Evolutionary conservation across 768 basidiomycete species (phyloP).

Genomic region (Multifurca ochricompacta): DNA sequence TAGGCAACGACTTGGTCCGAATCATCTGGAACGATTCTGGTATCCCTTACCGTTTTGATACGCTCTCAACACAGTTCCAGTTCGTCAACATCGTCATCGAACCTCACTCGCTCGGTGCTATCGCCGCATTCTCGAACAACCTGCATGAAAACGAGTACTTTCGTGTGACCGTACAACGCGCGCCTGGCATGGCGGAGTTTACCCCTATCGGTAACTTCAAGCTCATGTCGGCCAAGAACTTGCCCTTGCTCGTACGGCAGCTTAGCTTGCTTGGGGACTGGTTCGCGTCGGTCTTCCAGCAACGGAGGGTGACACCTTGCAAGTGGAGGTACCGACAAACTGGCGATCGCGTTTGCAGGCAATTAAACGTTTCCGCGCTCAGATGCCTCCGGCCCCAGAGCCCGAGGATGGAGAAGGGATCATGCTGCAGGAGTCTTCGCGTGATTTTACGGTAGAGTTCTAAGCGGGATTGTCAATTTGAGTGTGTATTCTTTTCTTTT

Average conservation of each 20-base stretch:
- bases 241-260: conserved; percentile 85
- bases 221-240: conserved; percentile 79
- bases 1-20: conserved; percentile 94
- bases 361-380: conserved; percentile 56
- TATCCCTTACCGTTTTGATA: conserved; percentile 82
- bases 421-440: conserved; percentile 26
- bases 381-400: conserved; percentile 20
- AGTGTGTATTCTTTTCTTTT: background rate
- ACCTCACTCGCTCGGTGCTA: conserved; percentile 78
- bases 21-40: conserved; percentile 99
- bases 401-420: conserved; percentile 24
- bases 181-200: conserved; percentile 88
- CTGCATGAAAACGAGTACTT: conserved; percentile 91
- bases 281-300: conserved; percentile 77
- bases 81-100: conserved; percentile 97
- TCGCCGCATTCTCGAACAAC: conserved; percentile 79
- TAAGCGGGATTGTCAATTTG: background rate
- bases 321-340: conserved; percentile 78
- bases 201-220: conserved; percentile 90
- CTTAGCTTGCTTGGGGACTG: conserved; percentile 83
- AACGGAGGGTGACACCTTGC: conserved; percentile 64
- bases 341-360: conserved; percentile 78
- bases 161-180: conserved; percentile 86
- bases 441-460: conserved; percentile 27
- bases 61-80: conserved; percentile 87